Evolutionary conservation across 768 basidiomycete genomes (phyloP).

Genomic region (Gautieria morchelliformis): DNA sequence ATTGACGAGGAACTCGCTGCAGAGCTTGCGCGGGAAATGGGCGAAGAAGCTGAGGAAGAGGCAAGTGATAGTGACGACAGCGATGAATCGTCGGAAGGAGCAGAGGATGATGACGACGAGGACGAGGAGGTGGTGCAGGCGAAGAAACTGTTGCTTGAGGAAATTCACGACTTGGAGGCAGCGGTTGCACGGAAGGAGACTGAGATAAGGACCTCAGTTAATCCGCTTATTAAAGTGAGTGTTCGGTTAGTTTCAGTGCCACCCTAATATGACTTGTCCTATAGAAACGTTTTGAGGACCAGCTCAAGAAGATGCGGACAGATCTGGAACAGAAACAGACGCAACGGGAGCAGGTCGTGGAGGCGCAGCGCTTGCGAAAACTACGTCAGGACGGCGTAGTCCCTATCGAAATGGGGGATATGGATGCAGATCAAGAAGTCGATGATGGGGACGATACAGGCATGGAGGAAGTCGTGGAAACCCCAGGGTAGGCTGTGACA

Average conservation of each 20-base stretch:
- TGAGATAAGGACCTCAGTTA: constrained; percentile 75
- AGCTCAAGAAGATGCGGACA: constrained; percentile 74
- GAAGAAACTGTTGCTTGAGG: constrained; percentile 74
- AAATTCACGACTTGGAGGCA: constrained; percentile 80
- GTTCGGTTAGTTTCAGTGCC: no score
- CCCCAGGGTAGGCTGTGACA: neutral
- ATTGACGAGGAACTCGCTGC: constrained; percentile 86
- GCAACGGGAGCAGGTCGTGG: constrained; percentile 73
- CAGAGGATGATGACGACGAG: constrained; percentile 65
- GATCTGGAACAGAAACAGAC: constrained; percentile 80
- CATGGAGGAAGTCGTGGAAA: constrained; percentile 2
- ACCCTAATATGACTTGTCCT: neutral
- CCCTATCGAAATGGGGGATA: constrained; percentile 37
- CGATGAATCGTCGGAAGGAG: constrained; percentile 36
- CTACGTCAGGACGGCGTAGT: constrained; percentile 36
- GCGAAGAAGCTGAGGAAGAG: constrained; percentile 44
- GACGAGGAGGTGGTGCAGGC: constrained; percentile 67
- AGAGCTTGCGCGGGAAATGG: constrained; percentile 79
- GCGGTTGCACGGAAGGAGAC: constrained; percentile 78
- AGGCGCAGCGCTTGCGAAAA: constrained; percentile 41
- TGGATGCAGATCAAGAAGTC: constrained; percentile 32
- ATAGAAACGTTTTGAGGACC: constrained; percentile 90
- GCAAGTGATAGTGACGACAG: constrained; percentile 66
- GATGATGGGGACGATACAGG: constrained; percentile 28
- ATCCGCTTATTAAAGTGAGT: constrained; percentile 76